Conservation (phyloP, 345 rosid genomes). For the Melaleuca alternifolia region DNA sequence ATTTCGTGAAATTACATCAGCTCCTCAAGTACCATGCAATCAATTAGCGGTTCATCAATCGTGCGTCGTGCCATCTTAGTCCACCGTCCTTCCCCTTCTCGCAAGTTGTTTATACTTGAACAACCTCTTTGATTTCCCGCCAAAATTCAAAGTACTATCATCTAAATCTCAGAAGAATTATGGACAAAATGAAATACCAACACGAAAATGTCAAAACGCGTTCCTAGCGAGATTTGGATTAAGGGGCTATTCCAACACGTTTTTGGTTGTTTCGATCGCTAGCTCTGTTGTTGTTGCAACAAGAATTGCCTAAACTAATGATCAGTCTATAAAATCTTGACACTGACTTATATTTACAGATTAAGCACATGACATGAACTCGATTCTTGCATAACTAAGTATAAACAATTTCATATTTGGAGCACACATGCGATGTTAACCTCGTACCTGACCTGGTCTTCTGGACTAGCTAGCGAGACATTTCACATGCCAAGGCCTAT, state of each 20-base stretch:
- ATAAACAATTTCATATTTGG: not conserved
- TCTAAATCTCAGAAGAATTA: not conserved
- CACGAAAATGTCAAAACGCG: not conserved
- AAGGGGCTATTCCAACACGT: not conserved
- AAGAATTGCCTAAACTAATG: not conserved
- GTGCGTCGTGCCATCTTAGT: not conserved
- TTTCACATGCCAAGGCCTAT: not conserved
- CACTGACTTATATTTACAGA: not conserved
- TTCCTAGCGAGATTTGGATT: not conserved
- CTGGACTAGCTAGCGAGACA: too few relatives aligned
- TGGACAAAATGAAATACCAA: not conserved
- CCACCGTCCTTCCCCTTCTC: not conserved
- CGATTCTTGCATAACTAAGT: too few relatives aligned
- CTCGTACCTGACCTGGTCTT: too few relatives aligned
- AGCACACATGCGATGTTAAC: too few relatives aligned
- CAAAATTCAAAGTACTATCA: not conserved
- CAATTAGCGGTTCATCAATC: not conserved
- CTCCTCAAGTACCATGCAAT: not conserved
- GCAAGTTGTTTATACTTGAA: not conserved
- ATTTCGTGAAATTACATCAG: not conserved
- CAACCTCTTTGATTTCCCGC: not conserved
- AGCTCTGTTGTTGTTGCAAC: not conserved
- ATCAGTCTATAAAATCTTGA: not conserved
- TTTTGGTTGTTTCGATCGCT: not conserved
- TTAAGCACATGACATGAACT: not conserved